Evolutionary conservation across 805 yeast species (phyloP).

Genomic region (Wickerhamomyces rabaulensis): DNA sequence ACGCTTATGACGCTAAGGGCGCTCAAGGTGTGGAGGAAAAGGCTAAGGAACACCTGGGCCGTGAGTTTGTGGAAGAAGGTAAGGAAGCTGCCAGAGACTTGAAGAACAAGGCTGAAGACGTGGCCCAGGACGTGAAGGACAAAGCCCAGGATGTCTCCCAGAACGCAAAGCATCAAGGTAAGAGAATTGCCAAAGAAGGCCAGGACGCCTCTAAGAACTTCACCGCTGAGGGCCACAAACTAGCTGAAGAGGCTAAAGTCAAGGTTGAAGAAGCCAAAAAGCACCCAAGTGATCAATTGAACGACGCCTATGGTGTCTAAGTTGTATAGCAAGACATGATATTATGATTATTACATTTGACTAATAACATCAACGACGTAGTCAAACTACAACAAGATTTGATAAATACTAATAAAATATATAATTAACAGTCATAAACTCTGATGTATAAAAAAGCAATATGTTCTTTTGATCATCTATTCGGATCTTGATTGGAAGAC

Average conservation of each 20-base stretch:
- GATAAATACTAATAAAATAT: neutral
- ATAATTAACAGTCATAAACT: neutral
- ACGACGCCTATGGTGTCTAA: neutral
- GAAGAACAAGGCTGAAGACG: constrained; percentile 4
- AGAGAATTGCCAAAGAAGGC: neutral
- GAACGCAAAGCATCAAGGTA: neutral
- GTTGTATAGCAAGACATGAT: neutral
- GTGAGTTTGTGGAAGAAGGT: constrained; percentile 2
- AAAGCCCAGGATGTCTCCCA: neutral
- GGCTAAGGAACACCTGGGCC: constrained; percentile 3
- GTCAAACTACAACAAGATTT: too few relatives aligned
- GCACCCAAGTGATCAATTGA: neutral
- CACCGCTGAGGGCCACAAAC: neutral
- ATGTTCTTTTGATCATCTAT: neutral
- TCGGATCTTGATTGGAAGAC: constrained; percentile 42
- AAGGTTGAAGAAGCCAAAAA: neutral
- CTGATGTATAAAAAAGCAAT: neutral
- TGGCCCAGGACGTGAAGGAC: constrained; percentile 4
- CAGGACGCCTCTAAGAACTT: neutral
- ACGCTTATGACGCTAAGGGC: constrained; percentile 1
- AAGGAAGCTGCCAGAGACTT: constrained; percentile 1
- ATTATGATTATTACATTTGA: too few relatives aligned
- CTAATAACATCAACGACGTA: too few relatives aligned
- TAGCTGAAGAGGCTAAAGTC: neutral
- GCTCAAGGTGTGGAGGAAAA: constrained; percentile 4